Base-by-base conservation (phyloP, 768 basidiomycete genomes). In the Pleurotus tuber-regium region DNA sequence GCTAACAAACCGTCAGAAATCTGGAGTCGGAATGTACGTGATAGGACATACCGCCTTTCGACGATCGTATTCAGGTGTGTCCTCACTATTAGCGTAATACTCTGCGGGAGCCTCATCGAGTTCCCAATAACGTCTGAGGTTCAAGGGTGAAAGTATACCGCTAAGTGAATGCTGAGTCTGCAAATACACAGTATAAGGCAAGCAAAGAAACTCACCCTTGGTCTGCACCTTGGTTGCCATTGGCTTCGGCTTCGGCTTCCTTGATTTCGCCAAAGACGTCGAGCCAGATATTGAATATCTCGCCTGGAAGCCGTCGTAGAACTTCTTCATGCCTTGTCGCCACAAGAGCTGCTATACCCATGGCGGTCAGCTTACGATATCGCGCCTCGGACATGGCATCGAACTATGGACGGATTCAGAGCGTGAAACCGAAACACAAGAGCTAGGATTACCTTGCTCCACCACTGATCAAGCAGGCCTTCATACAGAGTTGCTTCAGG, bases 381-480 rank as follows among this genome's bases (percentile, higher is more conserved):
- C 86, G 80, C 1, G 90, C 84, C 63, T 94, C 89, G 12, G 88
- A 87, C 83, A 94, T 89, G 62, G 86, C 88, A 66, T 96, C 93
- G 63, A 94, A 92, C 93, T 96, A 59, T 19, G 35, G 35, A 2
- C 41, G 26, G 12, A 6, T 4, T 19, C 29, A 23, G 25, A 43
- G 25, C 35, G 29, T 12, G 31, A 33, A 14, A 14, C 23, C 7
- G 55, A 14, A 23, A 10, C 4, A 50, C 9, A 54, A 39, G 31
- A 41, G 19, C 35, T 36, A 26, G n/a, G 70, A 73, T 54, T 65
- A 87, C 91, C 64, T 86, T 86, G 33, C 80, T 80, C 82, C 88
- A 89, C 85, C 89, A 93, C 55, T 88, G 85, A 58, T 90, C 83
- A 46, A 95, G 66, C 21, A 95, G 63, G 2, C 70, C 66, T 49